Evolutionary conservation across 2,329 filamentous ascomycete species (phyloP).

Genomic region (Aureobasidium sp.): DNA sequence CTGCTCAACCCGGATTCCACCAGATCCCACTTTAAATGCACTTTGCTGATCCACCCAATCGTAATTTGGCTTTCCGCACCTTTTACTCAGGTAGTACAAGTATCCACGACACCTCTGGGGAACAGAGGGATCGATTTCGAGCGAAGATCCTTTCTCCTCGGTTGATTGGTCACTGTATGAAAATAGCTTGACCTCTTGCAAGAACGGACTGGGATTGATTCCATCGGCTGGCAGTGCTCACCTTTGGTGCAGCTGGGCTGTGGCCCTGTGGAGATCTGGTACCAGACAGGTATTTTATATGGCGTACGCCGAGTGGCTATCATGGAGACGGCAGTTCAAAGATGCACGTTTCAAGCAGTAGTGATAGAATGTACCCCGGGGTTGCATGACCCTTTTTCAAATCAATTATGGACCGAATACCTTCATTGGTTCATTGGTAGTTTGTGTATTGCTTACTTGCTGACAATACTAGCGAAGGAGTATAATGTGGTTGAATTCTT

Average conservation of each 20-base stretch:
- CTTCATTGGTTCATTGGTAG: not conserved
- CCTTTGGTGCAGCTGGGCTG: not conserved
- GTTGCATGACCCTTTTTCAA: not conserved
- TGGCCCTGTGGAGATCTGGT: not conserved
- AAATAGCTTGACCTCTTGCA: not conserved
- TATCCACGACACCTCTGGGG: not conserved
- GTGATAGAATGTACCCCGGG: not conserved
- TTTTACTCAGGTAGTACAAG: conserved; percentile 1
- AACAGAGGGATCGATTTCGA: not conserved
- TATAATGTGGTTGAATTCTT: not conserved
- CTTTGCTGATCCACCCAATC: conserved; percentile 4
- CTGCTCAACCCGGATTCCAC: not conserved
- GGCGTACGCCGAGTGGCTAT: not conserved
- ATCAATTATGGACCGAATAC: not conserved
- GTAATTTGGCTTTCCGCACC: conserved; percentile 6
- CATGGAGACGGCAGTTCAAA: too few relatives aligned
- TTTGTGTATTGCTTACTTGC: not conserved
- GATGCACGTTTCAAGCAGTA: not conserved
- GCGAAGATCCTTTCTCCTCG: not conserved
- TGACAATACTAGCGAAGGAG: not conserved
- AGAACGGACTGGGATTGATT: not conserved
- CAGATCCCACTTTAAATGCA: not conserved
- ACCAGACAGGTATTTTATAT: not conserved
- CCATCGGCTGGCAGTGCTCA: not conserved
- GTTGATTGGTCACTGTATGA: not conserved